These are phyloP conservation scores for Fraxinus americana DNA, from an alignment of 257 asterid species.

Conservation along the genomic window DNA sequence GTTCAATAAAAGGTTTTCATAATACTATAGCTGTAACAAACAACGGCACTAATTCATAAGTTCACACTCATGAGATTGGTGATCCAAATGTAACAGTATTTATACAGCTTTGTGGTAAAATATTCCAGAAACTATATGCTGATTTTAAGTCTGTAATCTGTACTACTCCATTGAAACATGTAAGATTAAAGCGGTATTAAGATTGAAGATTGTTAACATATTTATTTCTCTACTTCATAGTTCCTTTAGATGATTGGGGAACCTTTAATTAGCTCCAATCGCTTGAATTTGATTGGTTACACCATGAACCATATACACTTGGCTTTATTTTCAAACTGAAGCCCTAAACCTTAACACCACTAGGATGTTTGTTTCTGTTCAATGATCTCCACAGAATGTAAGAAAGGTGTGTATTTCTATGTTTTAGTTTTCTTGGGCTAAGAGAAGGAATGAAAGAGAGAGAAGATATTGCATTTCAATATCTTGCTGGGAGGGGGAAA, in stretches of 20 bases:
- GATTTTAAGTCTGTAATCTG: neutral
- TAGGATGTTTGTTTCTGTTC: no score
- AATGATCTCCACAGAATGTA: no score
- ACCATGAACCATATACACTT: neutral
- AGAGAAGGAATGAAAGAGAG: no score
- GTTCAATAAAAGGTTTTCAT: neutral
- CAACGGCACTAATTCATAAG: no score
- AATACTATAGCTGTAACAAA: neutral
- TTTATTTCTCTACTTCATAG: no score
- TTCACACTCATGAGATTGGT: neutral
- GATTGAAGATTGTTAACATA: no score
- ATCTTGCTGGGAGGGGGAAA: no score
- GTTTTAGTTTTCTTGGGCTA: no score
- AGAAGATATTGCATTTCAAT: no score
- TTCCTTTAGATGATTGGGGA: no score
- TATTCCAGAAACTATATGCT: neutral
- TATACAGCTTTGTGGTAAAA: neutral
- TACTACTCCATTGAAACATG: neutral
- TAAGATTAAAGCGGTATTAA: neutral
- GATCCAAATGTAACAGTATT: neutral
- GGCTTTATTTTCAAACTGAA: neutral
- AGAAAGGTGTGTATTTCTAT: no score
- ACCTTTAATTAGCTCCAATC: neutral
- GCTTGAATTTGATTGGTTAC: neutral
- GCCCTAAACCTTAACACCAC: no score